Evolutionary conservation across 495 filamentous ascomycete genomes (phyloP), one percentile per base, ranked within the genome.

Genomic region (Neurospora hispaniola): DNA sequence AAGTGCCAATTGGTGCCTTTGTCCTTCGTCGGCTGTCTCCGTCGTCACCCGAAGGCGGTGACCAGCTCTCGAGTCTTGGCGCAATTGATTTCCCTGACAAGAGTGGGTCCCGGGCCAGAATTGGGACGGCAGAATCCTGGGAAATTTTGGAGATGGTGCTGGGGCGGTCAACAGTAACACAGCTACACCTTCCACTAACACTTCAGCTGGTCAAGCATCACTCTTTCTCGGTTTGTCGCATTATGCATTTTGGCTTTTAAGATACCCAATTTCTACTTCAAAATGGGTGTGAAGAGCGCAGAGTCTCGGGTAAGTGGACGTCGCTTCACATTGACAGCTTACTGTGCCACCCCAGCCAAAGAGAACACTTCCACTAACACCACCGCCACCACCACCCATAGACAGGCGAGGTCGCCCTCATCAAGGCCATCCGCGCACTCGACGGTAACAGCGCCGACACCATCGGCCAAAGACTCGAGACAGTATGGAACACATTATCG

Each of bases 21-120:
- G 54, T 38, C 54, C 54, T 35, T 38, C 54, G 35, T 75, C 74
- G 72, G 74, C 48, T 75, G 73, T 70, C 71, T 70, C 76, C 76
- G 74, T 73, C 42, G 73, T 76, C 46, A 71, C 70, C 81, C 79
- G 80, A 83, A 77, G 78, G 82, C 82, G 82, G 82, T 83, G 74
- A 79, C 54, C 54, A 66, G 54, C 54, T 77, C 76, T 76, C 46
- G 48, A 11, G 31, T 31, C 18, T 71, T 42, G 38, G 54, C 54
- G 54, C 54, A 35, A 66, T 35, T 18, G 54, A 62, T 27, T 31
- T 35, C 31, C 54, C 12, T 31, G 12, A 66, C 54, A 0, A 2
- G 14, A 8, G 54, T 66, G 27, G 54, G 54, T 35, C 27, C 54
- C 27, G 6, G 6, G 54, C 54, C 54, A 66, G 39, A 70, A 62